Evolutionary conservation across 2,329 filamentous ascomycete species (phyloP).

Genomic region (Colletotrichum costaricense): DNA sequence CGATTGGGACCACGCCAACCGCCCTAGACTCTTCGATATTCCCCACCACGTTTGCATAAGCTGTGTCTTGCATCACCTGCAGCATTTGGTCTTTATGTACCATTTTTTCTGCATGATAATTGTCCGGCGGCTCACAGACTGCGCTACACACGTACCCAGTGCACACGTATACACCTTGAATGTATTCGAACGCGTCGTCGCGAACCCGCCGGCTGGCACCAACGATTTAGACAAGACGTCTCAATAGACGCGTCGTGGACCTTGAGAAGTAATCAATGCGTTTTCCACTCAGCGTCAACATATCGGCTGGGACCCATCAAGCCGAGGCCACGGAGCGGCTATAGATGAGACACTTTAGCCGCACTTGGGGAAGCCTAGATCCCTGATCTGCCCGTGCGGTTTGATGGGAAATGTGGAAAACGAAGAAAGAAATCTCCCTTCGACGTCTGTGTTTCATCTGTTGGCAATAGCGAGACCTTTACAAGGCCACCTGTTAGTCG

Average conservation of each 20-base stretch:
- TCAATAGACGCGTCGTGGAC: background rate
- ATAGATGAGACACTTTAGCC: background rate
- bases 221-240: background rate
- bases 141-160: background rate
- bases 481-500: background rate
- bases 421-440: background rate
- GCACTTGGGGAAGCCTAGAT: background rate
- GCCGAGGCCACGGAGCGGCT: background rate
- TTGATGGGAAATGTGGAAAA: background rate
- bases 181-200: background rate
- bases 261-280: too few species aligned
- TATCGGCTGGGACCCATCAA: background rate
- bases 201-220: background rate
- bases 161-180: background rate
- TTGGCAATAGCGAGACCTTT: background rate
- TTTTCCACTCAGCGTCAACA: background rate
- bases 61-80: background rate
- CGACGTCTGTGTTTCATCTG: slow-evolving; percentile 7
- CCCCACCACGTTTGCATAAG: background rate
- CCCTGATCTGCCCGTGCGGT: background rate
- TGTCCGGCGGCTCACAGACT: background rate
- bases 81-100: slow-evolving; percentile 9
- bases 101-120: background rate
- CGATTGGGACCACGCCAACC: slow-evolving; percentile 4
- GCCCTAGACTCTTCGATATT: background rate